Base-by-base conservation (phyloP, 345 rosid genomes). In the Bruguiera gymnorhiza region DNA sequence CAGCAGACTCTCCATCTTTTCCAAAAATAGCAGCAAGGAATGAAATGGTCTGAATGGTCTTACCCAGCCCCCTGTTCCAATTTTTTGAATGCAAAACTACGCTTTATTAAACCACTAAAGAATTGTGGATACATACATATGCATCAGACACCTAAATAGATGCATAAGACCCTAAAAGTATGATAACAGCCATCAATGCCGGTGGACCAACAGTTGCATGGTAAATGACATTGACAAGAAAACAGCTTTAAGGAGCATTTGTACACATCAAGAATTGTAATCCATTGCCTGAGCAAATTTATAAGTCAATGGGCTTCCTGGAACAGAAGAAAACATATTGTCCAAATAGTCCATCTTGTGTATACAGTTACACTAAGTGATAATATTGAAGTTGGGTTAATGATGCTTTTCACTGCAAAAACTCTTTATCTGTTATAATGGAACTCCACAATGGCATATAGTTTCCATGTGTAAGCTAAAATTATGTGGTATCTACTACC, bases 11-110 rank as follows among this genome's bases (percentile, higher is more conserved):
- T 71, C 82, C 78, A n/a, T 92, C 97, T 81, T 92, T 91, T 65
- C 81, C 82, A 75, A 74, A 89, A 48, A 92, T 86, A 46, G 91
- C 99, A 65, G 97, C 93, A 65, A 95, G 86, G 83, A 95, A 92
- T 60, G 97, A 93, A 65, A 95, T 95, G 56, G 93, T 82, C 79
- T 95, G 97, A 76, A 95, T 95, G 50, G 99, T 95, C 85, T 92
- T 95, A 69, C 99, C 97, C 37, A 95, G 82, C 57, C 97, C 99
- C 96, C 99, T 92, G 80, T 37, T 32, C 8, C 61, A 52, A 23
- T 11, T 27, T 64, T 31, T 39, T 9, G 3, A 29, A 37, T 69
- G 9, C 21, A 57, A 36, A 67, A 9, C 8, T n/a, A 18, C 50
- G 43, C 29, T 23, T 10, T 60, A 57, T 65, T 31, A 70, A 50